These are phyloP conservation scores for Aspergillus novoparasiticus DNA, from an alignment of 2,329 filamentous ascomycete genomes.

Conservation along the genomic window DNA sequence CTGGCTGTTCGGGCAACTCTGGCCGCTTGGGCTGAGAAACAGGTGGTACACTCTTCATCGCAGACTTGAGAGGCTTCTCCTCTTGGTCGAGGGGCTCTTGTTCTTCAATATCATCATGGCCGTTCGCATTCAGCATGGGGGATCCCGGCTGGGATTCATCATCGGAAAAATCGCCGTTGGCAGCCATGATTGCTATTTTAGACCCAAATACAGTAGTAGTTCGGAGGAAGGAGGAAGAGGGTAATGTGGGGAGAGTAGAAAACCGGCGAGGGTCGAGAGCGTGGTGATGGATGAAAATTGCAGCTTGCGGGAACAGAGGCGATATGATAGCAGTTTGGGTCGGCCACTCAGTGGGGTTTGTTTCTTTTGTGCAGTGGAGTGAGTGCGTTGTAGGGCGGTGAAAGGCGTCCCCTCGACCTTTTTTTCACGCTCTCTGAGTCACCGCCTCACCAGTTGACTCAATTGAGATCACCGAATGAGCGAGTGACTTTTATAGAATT, in stretches of 20 bases:
- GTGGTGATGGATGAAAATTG: slow-evolving; percentile 40
- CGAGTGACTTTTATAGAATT: neutral
- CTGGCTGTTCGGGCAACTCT: slow-evolving; percentile 83
- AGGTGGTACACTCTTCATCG: slow-evolving; percentile 72
- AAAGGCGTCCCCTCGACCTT: slow-evolving; percentile 15
- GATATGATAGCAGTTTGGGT: slow-evolving; percentile 35
- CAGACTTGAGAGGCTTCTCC: slow-evolving; percentile 75
- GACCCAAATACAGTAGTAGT: slow-evolving; percentile 11
- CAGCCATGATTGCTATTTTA: slow-evolving; percentile 52
- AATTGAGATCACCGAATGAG: neutral
- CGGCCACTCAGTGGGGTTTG: slow-evolving; percentile 29
- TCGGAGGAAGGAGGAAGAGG: slow-evolving; percentile 3
- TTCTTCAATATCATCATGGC: slow-evolving; percentile 74
- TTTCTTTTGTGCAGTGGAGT: slow-evolving; percentile 42
- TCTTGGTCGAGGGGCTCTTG: slow-evolving; percentile 68
- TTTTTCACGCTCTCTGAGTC: slow-evolving; percentile 6
- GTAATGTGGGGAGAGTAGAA: slow-evolving; percentile 11
- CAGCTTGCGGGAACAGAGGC: slow-evolving; percentile 31
- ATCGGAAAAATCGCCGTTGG: slow-evolving; percentile 59
- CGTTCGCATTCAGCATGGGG: slow-evolving; percentile 51
- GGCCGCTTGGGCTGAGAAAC: slow-evolving; percentile 63
- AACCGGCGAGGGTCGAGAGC: slow-evolving; percentile 22
- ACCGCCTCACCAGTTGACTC: slow-evolving; percentile 9
- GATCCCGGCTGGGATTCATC: slow-evolving; percentile 59
- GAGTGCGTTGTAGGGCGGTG: slow-evolving; percentile 34